A percentile compares a stretch with the other conserved stretches of the same genome.
Conservation (phyloP, 2,329 filamentous ascomycete genomes). For the Parascedosporium putredinis region DNA sequence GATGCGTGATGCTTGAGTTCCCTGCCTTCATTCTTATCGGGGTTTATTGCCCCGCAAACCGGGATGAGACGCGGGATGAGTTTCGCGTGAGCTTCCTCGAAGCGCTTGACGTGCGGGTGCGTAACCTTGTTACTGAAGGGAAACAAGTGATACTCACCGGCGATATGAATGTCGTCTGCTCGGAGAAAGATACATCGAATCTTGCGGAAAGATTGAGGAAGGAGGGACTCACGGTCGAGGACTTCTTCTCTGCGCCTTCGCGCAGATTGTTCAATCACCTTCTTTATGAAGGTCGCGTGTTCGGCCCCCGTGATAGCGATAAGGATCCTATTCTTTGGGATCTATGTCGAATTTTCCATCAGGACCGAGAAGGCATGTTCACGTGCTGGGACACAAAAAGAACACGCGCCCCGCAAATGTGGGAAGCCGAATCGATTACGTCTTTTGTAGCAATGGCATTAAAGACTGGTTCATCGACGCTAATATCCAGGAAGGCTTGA, state of each 20-base stretch:
- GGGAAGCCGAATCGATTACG: conserved; percentile 86
- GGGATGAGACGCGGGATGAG: conserved; percentile 71
- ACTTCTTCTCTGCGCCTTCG: conserved; percentile 63
- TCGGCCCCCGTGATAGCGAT: conserved; percentile 56
- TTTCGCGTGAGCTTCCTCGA: conserved; percentile 75
- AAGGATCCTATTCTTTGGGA: conserved; percentile 75
- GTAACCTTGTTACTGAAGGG: conserved; percentile 69
- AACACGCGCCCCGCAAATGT: conserved; percentile 95
- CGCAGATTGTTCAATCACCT: conserved; percentile 78
- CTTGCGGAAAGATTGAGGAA: conserved; percentile 62
- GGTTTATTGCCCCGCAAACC: conserved; percentile 82
- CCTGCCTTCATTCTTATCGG: conserved; percentile 89
- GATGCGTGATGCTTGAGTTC: conserved; percentile 86
- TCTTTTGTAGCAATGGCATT: conserved; percentile 72
- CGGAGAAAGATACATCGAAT: conserved; percentile 66
- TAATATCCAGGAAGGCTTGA: conserved; percentile 85
- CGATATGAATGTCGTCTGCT: conserved; percentile 70
- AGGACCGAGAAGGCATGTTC: conserved; percentile 77
- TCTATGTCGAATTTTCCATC: conserved; percentile 71
- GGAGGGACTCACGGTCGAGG: conserved; percentile 53
- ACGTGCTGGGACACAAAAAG: conserved; percentile 95
- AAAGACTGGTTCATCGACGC: conserved; percentile 69
- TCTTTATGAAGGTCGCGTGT: conserved; percentile 60
- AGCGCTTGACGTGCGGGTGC: conserved; percentile 70
- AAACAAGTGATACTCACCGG: conserved; percentile 81